phyloP scores from a whole-genome alignment of 1,284 basidiomycete genomes.

The Boletus sp. region DNA sequence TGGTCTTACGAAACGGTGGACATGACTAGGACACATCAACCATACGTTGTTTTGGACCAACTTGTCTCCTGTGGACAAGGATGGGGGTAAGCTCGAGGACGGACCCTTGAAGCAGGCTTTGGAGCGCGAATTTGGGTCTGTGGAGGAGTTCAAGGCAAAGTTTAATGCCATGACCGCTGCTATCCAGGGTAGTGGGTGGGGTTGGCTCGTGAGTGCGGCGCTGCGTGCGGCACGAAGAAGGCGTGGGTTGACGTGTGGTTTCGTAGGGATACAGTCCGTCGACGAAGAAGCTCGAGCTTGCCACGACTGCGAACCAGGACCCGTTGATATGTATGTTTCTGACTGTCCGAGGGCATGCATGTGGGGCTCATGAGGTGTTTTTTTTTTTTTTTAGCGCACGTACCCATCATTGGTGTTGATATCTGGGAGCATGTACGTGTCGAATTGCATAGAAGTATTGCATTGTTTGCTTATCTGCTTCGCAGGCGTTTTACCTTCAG shows the following conservation, averaged over 20 bases:
- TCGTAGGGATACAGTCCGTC: conserved; percentile 66
- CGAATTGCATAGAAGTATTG: conserved; percentile 1
- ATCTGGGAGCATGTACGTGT: conserved; percentile 87
- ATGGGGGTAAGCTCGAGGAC: conserved; percentile 65
- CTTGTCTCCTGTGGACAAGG: conserved; percentile 61
- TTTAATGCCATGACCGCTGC: conserved; percentile 89
- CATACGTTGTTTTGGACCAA: conserved; percentile 98
- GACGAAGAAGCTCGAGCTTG: conserved; percentile 79
- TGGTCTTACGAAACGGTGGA: neutral
- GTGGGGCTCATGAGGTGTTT: conserved; percentile 6
- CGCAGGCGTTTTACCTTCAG: conserved; percentile 74
- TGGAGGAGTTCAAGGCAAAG: conserved; percentile 78
- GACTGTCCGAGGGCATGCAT: neutral
- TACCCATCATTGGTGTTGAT: conserved; percentile 93
- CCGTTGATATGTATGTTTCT: conserved; percentile 68
- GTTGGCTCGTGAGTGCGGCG: conserved; percentile 74
- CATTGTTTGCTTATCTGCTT: conserved; percentile 13
- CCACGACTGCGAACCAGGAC: conserved; percentile 95
- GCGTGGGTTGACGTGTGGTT: neutral
- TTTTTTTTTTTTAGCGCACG: conserved; percentile 51
- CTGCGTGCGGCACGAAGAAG: neutral
- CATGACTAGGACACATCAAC: conserved; percentile 71
- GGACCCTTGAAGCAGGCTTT: conserved; percentile 83
- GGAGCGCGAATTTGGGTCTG: conserved; percentile 78
- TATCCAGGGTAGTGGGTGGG: conserved; percentile 98